These are phyloP conservation scores for Silene uniflora DNA, from an alignment of 148 eudicot genomes.

Conservation along the genomic window DNA sequence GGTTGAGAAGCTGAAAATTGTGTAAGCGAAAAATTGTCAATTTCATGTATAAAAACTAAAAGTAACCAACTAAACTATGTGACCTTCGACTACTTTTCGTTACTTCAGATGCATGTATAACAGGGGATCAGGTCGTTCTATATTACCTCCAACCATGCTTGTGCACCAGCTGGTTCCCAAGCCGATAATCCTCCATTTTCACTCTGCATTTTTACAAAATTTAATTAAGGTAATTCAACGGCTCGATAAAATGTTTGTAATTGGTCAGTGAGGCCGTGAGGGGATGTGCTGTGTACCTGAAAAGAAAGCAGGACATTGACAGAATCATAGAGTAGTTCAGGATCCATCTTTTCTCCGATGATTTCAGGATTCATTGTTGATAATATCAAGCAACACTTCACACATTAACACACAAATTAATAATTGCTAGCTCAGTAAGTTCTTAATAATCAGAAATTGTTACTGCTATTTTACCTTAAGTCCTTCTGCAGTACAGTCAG, in stretches of 20 bases:
- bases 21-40: no score
- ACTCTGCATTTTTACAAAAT: conserved; percentile 10
- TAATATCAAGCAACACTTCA: conserved; percentile 26
- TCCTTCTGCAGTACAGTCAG: conserved; percentile 55
- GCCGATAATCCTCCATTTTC: conserved; percentile 27
- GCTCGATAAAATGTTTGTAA: background rate
- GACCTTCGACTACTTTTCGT: no score
- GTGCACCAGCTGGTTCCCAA: conserved; percentile 23
- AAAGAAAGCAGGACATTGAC: conserved; percentile 26
- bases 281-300: conserved; percentile 17
- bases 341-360: conserved; percentile 29
- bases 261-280: background rate
- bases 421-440: no score
- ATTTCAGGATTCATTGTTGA: conserved; percentile 21
- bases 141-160: conserved; percentile 18
- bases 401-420: background rate
- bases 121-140: background rate
- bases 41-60: no score
- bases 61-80: no score
- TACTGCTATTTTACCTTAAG: conserved; percentile 27
- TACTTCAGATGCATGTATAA: no score
- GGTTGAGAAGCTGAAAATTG: conserved; percentile 38
- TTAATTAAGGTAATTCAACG: background rate
- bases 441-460: no score
- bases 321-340: conserved; percentile 16